Percentiles rank a stretch among this genome's conserved stretches.
Conservation (phyloP, 23 red algal species). For the Gracilaria caudata region DNA sequence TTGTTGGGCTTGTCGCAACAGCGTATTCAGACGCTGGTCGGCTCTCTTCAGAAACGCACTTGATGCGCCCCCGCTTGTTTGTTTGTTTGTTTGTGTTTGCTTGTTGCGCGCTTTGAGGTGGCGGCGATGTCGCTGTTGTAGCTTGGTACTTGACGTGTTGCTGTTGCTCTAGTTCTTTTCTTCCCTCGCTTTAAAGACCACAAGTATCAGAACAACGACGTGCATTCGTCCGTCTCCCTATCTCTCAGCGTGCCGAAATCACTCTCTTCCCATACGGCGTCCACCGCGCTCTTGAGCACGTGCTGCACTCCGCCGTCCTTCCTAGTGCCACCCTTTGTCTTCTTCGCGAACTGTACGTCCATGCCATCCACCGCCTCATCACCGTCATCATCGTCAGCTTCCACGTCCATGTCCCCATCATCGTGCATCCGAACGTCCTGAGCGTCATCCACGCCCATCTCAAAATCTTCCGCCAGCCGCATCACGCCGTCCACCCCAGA, state of each 20-base stretch:
- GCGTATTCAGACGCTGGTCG: constrained; percentile 33
- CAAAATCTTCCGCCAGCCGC: background rate
- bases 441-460: background rate
- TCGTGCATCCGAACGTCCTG: background rate
- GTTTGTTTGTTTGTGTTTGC: too few relatives aligned
- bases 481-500: background rate
- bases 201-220: too few relatives aligned
- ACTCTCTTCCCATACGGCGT: too few relatives aligned
- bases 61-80: too few relatives aligned
- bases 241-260: too few relatives aligned
- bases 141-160: too few relatives aligned
- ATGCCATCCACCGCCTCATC: constrained; percentile 26
- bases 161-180: too few relatives aligned
- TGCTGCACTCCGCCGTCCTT: constrained; percentile 8
- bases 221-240: too few relatives aligned
- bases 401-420: background rate
- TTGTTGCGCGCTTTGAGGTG: background rate
- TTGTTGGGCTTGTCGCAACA: constrained; percentile 68
- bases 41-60: background rate
- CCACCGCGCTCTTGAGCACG: constrained; percentile 44
- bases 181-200: too few relatives aligned
- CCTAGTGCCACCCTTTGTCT: constrained; percentile 16
- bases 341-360: constrained; percentile 48
- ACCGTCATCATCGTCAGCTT: constrained; percentile 17
- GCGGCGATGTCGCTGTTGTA: too few relatives aligned